phyloP scores from a whole-genome alignment of 2,329 filamentous ascomycete species.

The Exophiala spinifera region DNA sequence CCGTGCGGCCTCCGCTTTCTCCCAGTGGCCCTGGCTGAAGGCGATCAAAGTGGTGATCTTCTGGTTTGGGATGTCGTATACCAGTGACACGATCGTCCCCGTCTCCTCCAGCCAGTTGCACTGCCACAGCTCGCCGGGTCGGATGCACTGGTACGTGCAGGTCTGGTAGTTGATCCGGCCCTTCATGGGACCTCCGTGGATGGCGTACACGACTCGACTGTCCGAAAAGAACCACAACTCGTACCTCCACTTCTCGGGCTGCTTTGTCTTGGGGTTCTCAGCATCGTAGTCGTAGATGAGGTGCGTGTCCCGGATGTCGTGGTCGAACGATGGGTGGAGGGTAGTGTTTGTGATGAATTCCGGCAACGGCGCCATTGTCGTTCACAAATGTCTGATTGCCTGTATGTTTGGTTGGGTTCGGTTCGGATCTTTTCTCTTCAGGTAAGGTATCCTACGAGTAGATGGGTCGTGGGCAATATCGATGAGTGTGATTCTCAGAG shows the following conservation, averaged over 20 bases:
- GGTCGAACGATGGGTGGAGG: not conserved
- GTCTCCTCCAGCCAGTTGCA: slow-evolving; percentile 62
- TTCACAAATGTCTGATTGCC: no score
- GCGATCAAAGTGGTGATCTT: slow-evolving; percentile 53
- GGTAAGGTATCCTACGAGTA: no score
- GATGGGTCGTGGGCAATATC: no score
- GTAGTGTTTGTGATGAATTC: not conserved
- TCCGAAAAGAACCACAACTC: slow-evolving; percentile 61
- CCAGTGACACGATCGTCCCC: slow-evolving; percentile 54
- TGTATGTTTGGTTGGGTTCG: no score
- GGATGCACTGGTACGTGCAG: slow-evolving; percentile 54
- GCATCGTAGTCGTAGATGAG: slow-evolving; percentile 53
- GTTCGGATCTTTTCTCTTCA: no score
- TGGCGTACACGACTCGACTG: slow-evolving; percentile 55
- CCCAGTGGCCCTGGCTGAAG: slow-evolving; percentile 58
- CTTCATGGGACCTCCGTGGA: slow-evolving; percentile 60
- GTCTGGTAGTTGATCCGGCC: slow-evolving; percentile 53
- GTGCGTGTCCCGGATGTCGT: not conserved
- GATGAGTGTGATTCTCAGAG: no score
- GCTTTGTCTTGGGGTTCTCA: slow-evolving; percentile 45
- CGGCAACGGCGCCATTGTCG: no score
- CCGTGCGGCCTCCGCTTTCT: slow-evolving; percentile 48
- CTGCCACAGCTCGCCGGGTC: slow-evolving; percentile 58
- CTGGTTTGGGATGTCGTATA: slow-evolving; percentile 53
- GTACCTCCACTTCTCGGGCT: slow-evolving; percentile 58